A percentile compares a stretch with the other conserved stretches of the same genome.
These are phyloP conservation scores for Phytophthora idaei DNA, from an alignment of 352 stramenopile species.

Conservation along the genomic window DNA sequence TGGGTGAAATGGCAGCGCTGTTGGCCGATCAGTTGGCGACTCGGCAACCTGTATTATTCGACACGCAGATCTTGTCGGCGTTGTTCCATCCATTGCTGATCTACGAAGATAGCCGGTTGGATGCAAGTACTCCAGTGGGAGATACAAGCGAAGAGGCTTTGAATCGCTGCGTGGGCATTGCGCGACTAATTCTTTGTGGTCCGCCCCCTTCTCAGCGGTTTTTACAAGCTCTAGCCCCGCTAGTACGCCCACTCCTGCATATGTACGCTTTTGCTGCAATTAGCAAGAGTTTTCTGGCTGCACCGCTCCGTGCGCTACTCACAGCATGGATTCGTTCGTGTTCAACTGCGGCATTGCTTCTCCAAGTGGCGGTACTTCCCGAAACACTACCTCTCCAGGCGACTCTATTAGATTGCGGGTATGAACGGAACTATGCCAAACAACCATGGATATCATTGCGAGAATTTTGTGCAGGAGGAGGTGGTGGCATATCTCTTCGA, in stretches of 20 bases:
- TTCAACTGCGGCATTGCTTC: slow-evolving; percentile 41
- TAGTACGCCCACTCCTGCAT: slow-evolving; percentile 72
- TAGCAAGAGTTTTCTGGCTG: slow-evolving; percentile 69
- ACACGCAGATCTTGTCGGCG: slow-evolving; percentile 54
- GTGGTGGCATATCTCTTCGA: slow-evolving; percentile 60
- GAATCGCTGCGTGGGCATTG: slow-evolving; percentile 53
- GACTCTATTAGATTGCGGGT: slow-evolving; percentile 34
- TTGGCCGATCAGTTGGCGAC: slow-evolving; percentile 61
- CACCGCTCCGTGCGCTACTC: slow-evolving; percentile 25
- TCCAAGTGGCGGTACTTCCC: slow-evolving; percentile 66
- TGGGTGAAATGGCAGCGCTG: slow-evolving; percentile 74
- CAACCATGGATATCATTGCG: slow-evolving; percentile 44
- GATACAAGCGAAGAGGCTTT: slow-evolving; percentile 53
- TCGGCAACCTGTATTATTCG: slow-evolving; percentile 49
- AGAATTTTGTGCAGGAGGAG: slow-evolving; percentile 68
- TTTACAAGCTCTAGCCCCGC: slow-evolving; percentile 46
- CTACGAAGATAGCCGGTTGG: slow-evolving; percentile 49
- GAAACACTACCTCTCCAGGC: slow-evolving; percentile 45
- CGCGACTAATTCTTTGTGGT: slow-evolving; percentile 68
- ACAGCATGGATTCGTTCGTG: slow-evolving; percentile 57
- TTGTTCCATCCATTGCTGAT: slow-evolving; percentile 71
- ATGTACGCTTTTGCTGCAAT: slow-evolving; percentile 67
- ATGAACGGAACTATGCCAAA: slow-evolving; percentile 31
- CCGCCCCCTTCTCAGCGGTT: slow-evolving; percentile 64
- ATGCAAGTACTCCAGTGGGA: background rate